A percentile compares a stretch with the other conserved stretches of the same genome.
phyloP scores from a whole-genome alignment of 305 asterid genomes.

The Fraxinus latifolia region DNA sequence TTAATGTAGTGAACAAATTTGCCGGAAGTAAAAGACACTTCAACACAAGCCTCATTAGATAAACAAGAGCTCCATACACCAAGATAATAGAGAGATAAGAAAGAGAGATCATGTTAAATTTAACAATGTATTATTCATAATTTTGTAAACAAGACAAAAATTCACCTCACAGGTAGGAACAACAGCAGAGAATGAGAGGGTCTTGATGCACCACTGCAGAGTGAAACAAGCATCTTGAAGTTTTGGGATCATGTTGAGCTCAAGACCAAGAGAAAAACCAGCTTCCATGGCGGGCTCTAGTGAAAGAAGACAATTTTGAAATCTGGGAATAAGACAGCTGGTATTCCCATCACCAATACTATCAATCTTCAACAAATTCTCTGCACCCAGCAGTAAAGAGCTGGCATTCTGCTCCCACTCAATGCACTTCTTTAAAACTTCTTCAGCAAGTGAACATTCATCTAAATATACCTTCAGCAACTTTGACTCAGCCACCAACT shows the following conservation, averaged over 20 bases:
- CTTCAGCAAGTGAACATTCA: slow-evolving; percentile 56
- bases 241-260: slow-evolving; percentile 50
- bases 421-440: slow-evolving; percentile 46
- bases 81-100: slow-evolving; percentile 1
- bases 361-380: slow-evolving; percentile 42
- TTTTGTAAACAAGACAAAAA: slow-evolving; percentile 11
- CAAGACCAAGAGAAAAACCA: slow-evolving; percentile 62
- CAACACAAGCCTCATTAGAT: slow-evolving; percentile 1
- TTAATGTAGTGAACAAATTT: slow-evolving; percentile 6
- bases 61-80: slow-evolving; percentile 8
- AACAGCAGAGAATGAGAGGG: slow-evolving; percentile 45
- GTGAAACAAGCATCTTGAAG: slow-evolving; percentile 65
- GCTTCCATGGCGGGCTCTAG: slow-evolving; percentile 48
- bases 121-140: slow-evolving; percentile 13
- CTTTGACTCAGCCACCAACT: slow-evolving; percentile 65
- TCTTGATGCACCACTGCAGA: slow-evolving; percentile 68
- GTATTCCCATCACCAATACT: slow-evolving; percentile 29
- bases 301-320: slow-evolving; percentile 45
- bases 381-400: slow-evolving; percentile 54
- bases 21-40: slow-evolving; percentile 10
- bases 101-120: background rate
- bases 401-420: slow-evolving; percentile 71
- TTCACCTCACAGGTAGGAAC: slow-evolving; percentile 66
- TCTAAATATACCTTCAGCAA: slow-evolving; percentile 59
- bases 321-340: slow-evolving; percentile 27